Evolutionary conservation across 805 yeast species (phyloP), one percentile per base, ranked within the genome.

Genomic region (Candida hispaniensis): DNA sequence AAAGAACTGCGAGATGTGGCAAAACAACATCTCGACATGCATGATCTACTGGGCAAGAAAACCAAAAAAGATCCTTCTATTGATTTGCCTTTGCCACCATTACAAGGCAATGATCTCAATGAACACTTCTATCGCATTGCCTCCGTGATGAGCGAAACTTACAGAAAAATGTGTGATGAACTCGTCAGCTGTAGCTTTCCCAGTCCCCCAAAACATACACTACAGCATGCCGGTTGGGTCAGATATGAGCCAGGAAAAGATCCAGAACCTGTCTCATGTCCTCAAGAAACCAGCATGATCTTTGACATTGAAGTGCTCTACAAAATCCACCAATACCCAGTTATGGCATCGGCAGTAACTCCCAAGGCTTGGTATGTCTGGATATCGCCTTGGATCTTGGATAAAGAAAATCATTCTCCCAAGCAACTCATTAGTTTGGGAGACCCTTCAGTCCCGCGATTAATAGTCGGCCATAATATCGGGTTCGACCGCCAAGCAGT

Each of bases 251-350:
- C 61, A 0, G 76, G 75, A 1, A 50, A 59, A 35, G 43, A 45
- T 0, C 85, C 94, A 0, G 55, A 56, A 13, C 40, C 50, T 0
- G 94, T 91, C 0, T 62, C 61, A 0, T 75, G 58, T 47, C 98
- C 98, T 0, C 44, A 59, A 3, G 96, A 81, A 39, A 66, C 73
- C 25, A 72, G 70, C 2, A 49, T 91, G 8, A 85, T 79, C 0
- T 88, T 88, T 54, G 99, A 91, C 55, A 86, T 82, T 7, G 99
- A 91, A 53, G 81, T 78, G 0, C 52, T 86, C 49, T 86, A 83
- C 56, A 76, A 81, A 45, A 56, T 72, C 1, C 71, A 91, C 0
- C 69, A 67, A 3, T 86, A 73, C 50, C 76, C 97, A 0, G 71
- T 79, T 0, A 51, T 91, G 55, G 95, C 94, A 2, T 69, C 80